phyloP scores from a whole-genome alignment of 2,329 filamentous ascomycete species.

The Bipolaris cookei region DNA sequence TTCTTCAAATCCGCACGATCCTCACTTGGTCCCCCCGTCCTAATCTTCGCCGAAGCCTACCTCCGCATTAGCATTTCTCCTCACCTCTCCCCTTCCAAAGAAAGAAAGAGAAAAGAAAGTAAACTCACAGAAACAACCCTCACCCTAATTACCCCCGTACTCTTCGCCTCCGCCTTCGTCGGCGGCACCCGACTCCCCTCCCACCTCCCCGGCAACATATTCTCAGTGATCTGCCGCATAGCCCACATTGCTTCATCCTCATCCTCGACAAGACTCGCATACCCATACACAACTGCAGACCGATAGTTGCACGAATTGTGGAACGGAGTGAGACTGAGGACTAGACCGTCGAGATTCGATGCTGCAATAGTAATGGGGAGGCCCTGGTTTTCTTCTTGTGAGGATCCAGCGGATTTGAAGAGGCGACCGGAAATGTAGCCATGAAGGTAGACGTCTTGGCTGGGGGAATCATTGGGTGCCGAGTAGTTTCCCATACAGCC shows the following conservation, averaged over 20 bases:
- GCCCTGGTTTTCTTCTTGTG: not conserved
- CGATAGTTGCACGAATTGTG: constrained; percentile 49
- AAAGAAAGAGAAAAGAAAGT: not conserved
- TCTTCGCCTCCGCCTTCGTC: constrained; percentile 35
- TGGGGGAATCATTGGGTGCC: constrained; percentile 55
- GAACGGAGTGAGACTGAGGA: constrained; percentile 45
- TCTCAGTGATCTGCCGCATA: constrained; percentile 43
- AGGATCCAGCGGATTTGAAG: constrained; percentile 50
- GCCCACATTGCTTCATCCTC: constrained; percentile 37
- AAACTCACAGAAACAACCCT: constrained; percentile 33
- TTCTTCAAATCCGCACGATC: constrained; percentile 44
- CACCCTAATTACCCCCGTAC: constrained; percentile 40
- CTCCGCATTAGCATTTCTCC: too few species aligned
- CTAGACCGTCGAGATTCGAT: constrained; percentile 43
- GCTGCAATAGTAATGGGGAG: constrained; percentile 4
- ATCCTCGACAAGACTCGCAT: constrained; percentile 35
- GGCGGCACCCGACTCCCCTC: constrained; percentile 39
- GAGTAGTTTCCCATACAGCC: constrained; percentile 48
- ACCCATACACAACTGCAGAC: constrained; percentile 38
- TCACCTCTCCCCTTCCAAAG: not conserved
- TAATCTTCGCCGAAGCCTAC: constrained; percentile 35
- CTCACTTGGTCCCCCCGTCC: constrained; percentile 43
- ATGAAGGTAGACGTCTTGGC: constrained; percentile 44
- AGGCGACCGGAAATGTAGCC: constrained; percentile 62
- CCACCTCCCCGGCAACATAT: constrained; percentile 43